Base-by-base conservation (phyloP, 805 yeast genomes). In the Cyberlindnera veronae region DNA sequence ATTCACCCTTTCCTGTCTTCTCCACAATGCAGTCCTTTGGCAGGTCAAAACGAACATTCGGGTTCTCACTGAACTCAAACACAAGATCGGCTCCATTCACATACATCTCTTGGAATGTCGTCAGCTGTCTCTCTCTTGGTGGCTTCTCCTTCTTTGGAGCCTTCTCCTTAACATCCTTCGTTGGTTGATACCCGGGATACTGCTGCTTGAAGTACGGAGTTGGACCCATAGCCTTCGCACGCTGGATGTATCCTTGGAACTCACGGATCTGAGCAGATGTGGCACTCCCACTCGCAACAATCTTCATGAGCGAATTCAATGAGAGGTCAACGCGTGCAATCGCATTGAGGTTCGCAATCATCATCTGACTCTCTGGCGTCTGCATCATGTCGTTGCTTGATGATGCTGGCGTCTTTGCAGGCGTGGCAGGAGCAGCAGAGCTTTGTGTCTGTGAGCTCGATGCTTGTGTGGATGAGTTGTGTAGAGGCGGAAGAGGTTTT, bases 201-300 rank as follows among this genome's bases (percentile, higher is more conserved):
- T 48, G 47, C 31, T 47, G 63, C 38, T 51, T 55, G 59, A 66
- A 64, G 7, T 58, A 57, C 51, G 79, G 44, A 61, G 79, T 46
- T 1, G 67, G 59, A 1, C 89, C 87, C 89, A 83, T 81, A 21
- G 73, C 77, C 46, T 84, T 73, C 0, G 97, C 97, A 39, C 79
- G 69, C 44, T 77, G 80, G 41, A 91, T 88, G 52, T 84, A 85
- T 16, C 74, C 79, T 60, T 90, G 95, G 59, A 91, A 91, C 33
- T 77, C 79, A 18, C 76, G 66, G 14, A 91, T 83, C 58, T 88
- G 91, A 6, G 73, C 79, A 5, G 77, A 74, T 1, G 79, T 60
- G 0, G 96, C 96, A 18, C 69, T 71, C 5, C 95, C 95, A 41
- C 82, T 74, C 0, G 98, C 97, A 2, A 91, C 96, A 5, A 72